Evolutionary conservation across 805 yeast species (phyloP).

Genomic region (Yarrowia porcina): DNA sequence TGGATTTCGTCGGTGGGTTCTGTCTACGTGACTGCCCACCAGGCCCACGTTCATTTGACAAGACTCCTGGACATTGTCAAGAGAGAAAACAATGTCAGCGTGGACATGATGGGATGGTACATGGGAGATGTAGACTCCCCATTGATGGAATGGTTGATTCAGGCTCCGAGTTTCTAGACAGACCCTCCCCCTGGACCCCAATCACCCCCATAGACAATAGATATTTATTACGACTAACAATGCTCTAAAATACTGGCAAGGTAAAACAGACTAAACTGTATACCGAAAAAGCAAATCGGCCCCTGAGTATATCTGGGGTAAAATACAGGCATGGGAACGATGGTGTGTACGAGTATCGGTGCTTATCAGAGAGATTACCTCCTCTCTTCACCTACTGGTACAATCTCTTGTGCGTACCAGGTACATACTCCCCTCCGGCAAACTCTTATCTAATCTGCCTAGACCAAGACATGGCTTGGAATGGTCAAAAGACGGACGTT

Average conservation of each 20-base stretch:
- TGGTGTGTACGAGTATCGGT: too few species aligned
- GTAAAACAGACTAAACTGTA: not conserved
- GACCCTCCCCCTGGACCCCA: not conserved
- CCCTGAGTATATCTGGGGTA: too few species aligned
- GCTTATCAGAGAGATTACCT: not conserved
- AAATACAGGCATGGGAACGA: too few species aligned
- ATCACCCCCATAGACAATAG: not conserved
- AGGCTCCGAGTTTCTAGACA: not conserved
- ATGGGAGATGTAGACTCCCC: constrained; percentile 6
- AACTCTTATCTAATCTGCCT: not conserved
- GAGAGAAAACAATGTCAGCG: constrained; percentile 4
- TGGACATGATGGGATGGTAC: constrained; percentile 7
- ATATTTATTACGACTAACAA: not conserved
- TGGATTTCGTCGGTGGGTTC: constrained; percentile 10
- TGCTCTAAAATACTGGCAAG: not conserved
- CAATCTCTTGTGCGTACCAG: too few species aligned
- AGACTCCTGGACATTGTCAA: not conserved
- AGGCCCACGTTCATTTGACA: not conserved
- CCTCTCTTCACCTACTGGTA: too few species aligned
- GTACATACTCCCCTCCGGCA: not conserved
- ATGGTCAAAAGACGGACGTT: not conserved
- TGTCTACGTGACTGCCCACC: constrained; percentile 11
- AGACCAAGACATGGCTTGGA: not conserved
- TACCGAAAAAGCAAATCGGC: not conserved
- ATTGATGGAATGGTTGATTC: constrained; percentile 19